Base-by-base conservation (phyloP, 495 filamentous ascomycete genomes). In the Penicillium pancosmium region DNA sequence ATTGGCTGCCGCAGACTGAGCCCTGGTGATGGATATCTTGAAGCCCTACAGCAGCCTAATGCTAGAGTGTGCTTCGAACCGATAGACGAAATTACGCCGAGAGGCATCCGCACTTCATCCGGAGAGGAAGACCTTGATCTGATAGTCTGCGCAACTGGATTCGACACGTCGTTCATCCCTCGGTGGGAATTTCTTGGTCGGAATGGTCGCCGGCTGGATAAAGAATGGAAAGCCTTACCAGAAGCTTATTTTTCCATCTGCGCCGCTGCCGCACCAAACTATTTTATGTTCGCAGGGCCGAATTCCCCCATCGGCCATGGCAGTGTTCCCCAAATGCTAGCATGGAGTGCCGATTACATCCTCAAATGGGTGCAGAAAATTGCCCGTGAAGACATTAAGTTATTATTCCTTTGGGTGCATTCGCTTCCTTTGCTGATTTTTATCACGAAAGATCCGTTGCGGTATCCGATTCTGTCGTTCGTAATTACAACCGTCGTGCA, bases 311-410 rank as follows among this genome's bases (percentile, higher is more conserved):
- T 70, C 3, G 64, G 62, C 4, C 69, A 71, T 35, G 77, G 76
- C 0, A 47, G 44, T 47, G 18, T 47, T 1, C 44, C 44, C 4
- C 16, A 8, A 15, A 47, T 23, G 18, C 9, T 47, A 11, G 44
- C 16, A 1, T 47, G 44, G 44, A 25, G 8, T 23, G 16, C 18
- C 21, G 76, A 80, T 52, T 81, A 60, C 73, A 86, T 46, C 75
- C 80, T 59, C 80, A 86, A 71, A 63, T 73, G 75, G 72, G 65
- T 80, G 33, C 68, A 72, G 48, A 76, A 78, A 57, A 71, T 78
- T 12, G 65, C 74, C 1, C 69, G 72, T 2, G 75, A 80, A 56
- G 71, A 80, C 52, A 80, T 47, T 47, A 25, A 23, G 44, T 23
- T 11, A 27, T 12, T 0, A 2, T 6, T 23, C 1, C 23, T 23